Evolutionary conservation across 768 basidiomycete species (phyloP), one percentile per base, ranked within the genome.

Genomic region (Chlorophyllum brunneum): DNA sequence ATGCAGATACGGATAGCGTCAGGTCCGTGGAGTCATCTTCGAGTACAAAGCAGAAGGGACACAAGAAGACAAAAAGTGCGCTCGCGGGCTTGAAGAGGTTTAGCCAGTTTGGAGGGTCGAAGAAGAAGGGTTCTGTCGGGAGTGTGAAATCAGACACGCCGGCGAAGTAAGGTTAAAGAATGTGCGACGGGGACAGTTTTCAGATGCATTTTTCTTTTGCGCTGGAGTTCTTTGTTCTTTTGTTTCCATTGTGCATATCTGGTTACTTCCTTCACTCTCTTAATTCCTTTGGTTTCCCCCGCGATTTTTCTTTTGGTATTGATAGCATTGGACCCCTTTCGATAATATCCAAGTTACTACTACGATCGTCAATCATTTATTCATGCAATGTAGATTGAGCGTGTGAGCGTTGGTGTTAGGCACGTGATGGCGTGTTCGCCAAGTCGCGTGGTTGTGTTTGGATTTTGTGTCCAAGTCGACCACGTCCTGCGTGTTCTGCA

Each of bases 31-130:
- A 64, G 18, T 68, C 77, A 5, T 24, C 59, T n/a, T 67, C 6
- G 56, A 51, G 7, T 54, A 43, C n/a, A 59, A 62, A 43, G 61
- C 61, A 20, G 60, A 50, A 27, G 64, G 75, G 65, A 36, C 78
- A 79, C 33, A 77, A 76, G 65, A 84, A 81, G 70, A 79, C 73
- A 54, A 81, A 75, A 63, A 83, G 82, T 62, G 71, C 79, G 43
- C 69, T 82, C 39, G 71, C 79, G 24, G 72, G 72, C 39, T 65
- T 85, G 56, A 86, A 82, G 68, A 79, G 77, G 60, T 61, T 85
- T 22, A 76, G 79, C 41, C 66, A 72, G 37, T 59, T 73, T 20
- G 71, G 71, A 30, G 71, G 70, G 29, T 67, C 68, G 60, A 67
- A 73, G 70, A 83, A 80, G 68, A 79, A 77, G 62, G 79, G 77